Percentiles rank a stretch among this genome's conserved stretches.
phyloP scores from a whole-genome alignment of 169 alveolate genomes.

The Cystoisospora suis region DNA sequence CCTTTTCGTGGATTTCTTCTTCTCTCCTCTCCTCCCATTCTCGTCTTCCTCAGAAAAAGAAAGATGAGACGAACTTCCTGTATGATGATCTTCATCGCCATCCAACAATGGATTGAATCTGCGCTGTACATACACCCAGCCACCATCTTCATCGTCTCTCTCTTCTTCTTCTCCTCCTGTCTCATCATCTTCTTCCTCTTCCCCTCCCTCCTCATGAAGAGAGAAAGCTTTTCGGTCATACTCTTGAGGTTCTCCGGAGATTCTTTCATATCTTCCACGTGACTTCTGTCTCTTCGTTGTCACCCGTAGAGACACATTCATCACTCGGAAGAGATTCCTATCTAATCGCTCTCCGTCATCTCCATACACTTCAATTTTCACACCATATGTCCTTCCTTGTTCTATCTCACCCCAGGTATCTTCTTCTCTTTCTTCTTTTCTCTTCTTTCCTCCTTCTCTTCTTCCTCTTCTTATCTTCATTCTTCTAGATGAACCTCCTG shows the following conservation, averaged over 20 bases:
- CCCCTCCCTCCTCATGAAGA: too few relatives aligned
- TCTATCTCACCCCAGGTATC: background rate
- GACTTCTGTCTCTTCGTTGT: too few relatives aligned
- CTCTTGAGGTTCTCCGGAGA: too few relatives aligned
- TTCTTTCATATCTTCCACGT: too few relatives aligned
- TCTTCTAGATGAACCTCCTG: background rate
- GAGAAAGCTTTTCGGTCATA: too few relatives aligned
- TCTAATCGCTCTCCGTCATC: background rate
- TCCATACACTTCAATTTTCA: background rate
- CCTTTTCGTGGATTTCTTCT: too few relatives aligned
- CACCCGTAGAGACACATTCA: background rate
- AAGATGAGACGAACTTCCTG: too few relatives aligned
- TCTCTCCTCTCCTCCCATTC: too few relatives aligned
- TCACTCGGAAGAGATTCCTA: background rate
- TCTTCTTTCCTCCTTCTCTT: background rate
- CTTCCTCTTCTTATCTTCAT: background rate
- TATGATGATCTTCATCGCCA: too few relatives aligned
- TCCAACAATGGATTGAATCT: too few relatives aligned
- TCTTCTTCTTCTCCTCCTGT: background rate
- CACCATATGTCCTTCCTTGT: background rate
- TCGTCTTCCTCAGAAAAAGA: too few relatives aligned
- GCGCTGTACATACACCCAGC: background rate
- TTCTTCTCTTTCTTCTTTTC: background rate
- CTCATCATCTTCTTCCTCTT: too few relatives aligned
- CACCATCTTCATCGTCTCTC: background rate